Base-by-base conservation (phyloP, 202 grass and related monocot species). In the Setaria viridis region DNA sequence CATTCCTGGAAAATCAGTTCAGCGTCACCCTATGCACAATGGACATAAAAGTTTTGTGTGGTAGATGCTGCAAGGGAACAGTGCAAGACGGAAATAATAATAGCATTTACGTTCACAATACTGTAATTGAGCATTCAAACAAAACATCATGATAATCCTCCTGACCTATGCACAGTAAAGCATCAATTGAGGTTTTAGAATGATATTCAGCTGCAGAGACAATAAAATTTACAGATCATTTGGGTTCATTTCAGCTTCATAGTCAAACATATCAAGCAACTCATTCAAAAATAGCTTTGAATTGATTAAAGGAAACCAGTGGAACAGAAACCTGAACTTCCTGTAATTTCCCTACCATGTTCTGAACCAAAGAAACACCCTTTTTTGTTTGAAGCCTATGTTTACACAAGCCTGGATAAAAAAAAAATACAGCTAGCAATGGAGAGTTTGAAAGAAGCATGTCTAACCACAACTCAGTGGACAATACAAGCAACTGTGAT, bases 1-100 rank as follows among this genome's bases (percentile, higher is more conserved):
- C 85, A 72, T 99, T 99, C 88, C 93, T 99, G 84, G 37, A 86
- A 87, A 86, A 72, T 43, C 11, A 70, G 33, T 4, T 78, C 5
- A 10, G 29, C 15, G 2, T 80, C 59, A 90, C 7, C 9, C 70
- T 48, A 70, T 35, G 62, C 49, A 70, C 64, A 71, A 83, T 25
- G n/a, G 7, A 54, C 50, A 50, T 65, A 62, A 35, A 25, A 79
- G n/a, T 35, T 35, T 15, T 35, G 14, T 11, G 29, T 68, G 6
- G 6, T 20, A 68, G 11, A 70, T 48, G n/a, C 62, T 51, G 42
- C 3, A 4, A 77, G 6, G 37, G 7, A 62, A 55, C 56, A 62
- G 14, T 19, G 2, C 25, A 53, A 53, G 7, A 74, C 2, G 56
- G 19, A 16, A 73, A 55, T n/a, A 49, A 32, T 37, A 19, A 45